Evolutionary conservation across 352 stramenopile genomes (phyloP), one percentile per base, ranked within the genome.

Genomic region (Pythium biforme): DNA sequence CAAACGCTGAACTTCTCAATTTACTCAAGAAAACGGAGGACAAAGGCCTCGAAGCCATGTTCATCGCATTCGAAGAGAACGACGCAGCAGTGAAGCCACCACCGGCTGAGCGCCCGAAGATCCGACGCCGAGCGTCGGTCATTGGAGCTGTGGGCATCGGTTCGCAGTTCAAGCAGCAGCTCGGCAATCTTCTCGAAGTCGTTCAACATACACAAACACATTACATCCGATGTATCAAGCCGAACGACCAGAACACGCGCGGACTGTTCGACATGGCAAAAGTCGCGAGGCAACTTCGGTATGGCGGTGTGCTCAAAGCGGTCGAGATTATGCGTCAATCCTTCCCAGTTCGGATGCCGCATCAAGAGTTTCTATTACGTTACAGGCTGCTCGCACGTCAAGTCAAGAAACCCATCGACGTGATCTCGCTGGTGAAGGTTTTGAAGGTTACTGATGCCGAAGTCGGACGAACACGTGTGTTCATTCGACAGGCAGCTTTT

Each of bases 141-240:
- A 83, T 94, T 29, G 79, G 75, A 29, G 73, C 83, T 9, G 71
- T 86, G 2, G 84, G 82, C 7, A 89, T 98, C 50, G 93, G 86
- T 23, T 97, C 88, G 40, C 88, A 98, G 65, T 99, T 99, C 68
- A 93, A 92, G 48, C 79, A 89, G 33, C 95, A 98, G 59, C 78
- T 99, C 17, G 90, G 91, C 25, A 83, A 83, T 29, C 79, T 99
- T 17, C 82, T 98, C 23, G 75, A 92, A 22, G 86, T 96, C 14
- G 98, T 99, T 27, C 90, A 98, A 27, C 77, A 89, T 54, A 99
- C 96, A 6, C 76, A 96, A 54, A 97, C 96, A 31, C 97, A 99
- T 73, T 99, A 99, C 73, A 97, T 99, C 66, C 92, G 97, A 29
- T 99, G 97, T 71, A 90, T 99, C 47, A 99, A 99, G 75, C 97